phyloP scores from a whole-genome alignment of 2,329 filamentous ascomycete species.

The Diaporthe humulicola region DNA sequence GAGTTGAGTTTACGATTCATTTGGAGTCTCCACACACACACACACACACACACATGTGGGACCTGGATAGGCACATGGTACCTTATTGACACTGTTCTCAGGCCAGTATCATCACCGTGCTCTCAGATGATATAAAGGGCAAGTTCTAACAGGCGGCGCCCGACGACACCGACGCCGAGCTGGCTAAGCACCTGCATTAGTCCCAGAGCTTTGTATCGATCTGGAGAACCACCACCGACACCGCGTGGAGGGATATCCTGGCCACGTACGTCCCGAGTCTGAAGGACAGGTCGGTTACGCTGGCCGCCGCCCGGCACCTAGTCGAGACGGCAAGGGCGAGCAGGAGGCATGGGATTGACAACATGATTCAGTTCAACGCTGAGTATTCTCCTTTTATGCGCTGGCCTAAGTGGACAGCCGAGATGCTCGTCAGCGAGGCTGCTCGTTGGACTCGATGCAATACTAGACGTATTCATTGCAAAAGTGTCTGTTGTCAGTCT shows the following conservation, averaged over 20 bases:
- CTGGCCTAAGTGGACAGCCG: slow-evolving; percentile 35
- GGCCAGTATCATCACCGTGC: slow-evolving; percentile 41
- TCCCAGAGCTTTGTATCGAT: slow-evolving; percentile 43
- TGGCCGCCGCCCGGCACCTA: neutral
- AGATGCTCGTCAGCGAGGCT: slow-evolving; percentile 25
- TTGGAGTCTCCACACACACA: neutral
- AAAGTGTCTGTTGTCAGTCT: too few species aligned
- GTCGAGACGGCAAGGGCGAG: neutral
- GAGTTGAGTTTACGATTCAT: slow-evolving; percentile 29
- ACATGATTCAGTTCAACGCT: neutral
- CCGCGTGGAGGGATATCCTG: slow-evolving; percentile 41
- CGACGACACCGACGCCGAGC: slow-evolving; percentile 40
- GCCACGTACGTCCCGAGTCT: neutral
- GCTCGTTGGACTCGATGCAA: too few species aligned
- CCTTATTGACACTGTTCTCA: slow-evolving; percentile 1
- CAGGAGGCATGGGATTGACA: neutral
- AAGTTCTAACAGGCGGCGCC: slow-evolving; percentile 45
- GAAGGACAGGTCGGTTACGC: neutral
- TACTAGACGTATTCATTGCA: too few species aligned
- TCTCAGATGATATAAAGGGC: slow-evolving; percentile 41
- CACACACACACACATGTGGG: neutral
- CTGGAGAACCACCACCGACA: slow-evolving; percentile 42
- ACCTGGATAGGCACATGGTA: neutral
- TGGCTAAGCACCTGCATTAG: slow-evolving; percentile 41
- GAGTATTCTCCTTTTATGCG: neutral